Base-by-base conservation (phyloP, 192 early-diverging fungal species). In the Oehlia diaphana region DNA sequence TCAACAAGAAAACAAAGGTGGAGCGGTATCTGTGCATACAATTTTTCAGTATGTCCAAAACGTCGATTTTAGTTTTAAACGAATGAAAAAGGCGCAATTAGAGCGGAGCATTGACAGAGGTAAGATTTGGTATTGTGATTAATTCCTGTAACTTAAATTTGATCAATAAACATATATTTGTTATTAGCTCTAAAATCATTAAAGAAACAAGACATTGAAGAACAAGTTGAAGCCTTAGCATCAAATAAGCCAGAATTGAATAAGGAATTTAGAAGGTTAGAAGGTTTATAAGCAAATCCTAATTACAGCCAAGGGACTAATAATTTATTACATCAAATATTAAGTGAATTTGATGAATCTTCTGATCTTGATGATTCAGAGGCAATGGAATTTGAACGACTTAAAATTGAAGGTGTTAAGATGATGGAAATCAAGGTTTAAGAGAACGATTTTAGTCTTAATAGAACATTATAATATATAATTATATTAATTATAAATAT, bases 31-130 rank as follows among this genome's bases (percentile, higher is more conserved):
- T 9, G 53, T 66, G 1, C n/a, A 23, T 1, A 63, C 77, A 10
- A n/a, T 87, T 14, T 79, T 76, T 31, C 77, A 84, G 53, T 84
- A 86, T 73, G 72, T 83, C 44, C 82, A 79, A 47, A 65, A 68
- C 19, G 80, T 77, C 5, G 85, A 86, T 69, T 47, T 69, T 23
- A 80, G 77, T 10, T 78, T 86, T 37, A 42, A 81, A 72, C 53
- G 85, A 44, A 80, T 84, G 67, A 86, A 84, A 66, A 86, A 83
- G 62, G 33, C 65, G 2, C 85, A 86, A 35, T 42, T 86, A 2
- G 83, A 84, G 62, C 31, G 77, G 12, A 72, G 78, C 19, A 81
- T 86, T 35, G 82, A 86, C 47, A 81, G 71, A 81, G 70, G 84
- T 84, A 69, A 39, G 19, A 12, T 19, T n/a, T 7, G 9, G 16